phyloP scores from a whole-genome alignment of 1,139 yeast species.

The Diutina sp. region DNA sequence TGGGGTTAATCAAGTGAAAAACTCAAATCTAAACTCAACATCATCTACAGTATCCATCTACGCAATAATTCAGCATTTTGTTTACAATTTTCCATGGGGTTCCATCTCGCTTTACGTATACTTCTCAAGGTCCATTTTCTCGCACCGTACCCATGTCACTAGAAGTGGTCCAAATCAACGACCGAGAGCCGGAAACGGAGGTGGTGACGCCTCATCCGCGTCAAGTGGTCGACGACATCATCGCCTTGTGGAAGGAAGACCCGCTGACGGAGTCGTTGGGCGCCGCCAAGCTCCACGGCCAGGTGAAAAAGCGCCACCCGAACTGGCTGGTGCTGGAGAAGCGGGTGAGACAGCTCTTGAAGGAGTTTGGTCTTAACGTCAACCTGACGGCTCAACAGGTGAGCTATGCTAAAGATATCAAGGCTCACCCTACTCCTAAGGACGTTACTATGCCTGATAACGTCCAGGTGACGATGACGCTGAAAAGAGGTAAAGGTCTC shows the following conservation, averaged over 20 bases:
- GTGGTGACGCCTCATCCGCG: not conserved
- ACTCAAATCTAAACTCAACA: too few species aligned
- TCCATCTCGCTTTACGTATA: not conserved
- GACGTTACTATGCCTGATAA: slow-evolving; percentile 34
- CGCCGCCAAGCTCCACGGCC: slow-evolving; percentile 36
- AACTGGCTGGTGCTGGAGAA: slow-evolving; percentile 55
- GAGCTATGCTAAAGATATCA: slow-evolving; percentile 41
- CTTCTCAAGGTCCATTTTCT: not conserved
- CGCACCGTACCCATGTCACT: not conserved
- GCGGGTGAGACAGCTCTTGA: slow-evolving; percentile 39
- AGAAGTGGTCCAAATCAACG: not conserved
- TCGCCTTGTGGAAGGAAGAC: slow-evolving; percentile 56
- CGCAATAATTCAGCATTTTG: too few species aligned
- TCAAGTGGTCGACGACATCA: slow-evolving; percentile 49
- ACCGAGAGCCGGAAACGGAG: not conserved
- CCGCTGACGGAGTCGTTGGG: slow-evolving; percentile 51
- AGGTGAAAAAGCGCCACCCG: slow-evolving; percentile 38
- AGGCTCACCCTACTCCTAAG: slow-evolving; percentile 37
- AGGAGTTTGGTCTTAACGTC: slow-evolving; percentile 36
- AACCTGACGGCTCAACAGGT: slow-evolving; percentile 18
- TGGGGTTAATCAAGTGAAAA: too few species aligned
- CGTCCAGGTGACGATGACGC: slow-evolving; percentile 29
- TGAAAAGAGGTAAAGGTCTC: slow-evolving; percentile 37
- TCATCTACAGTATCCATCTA: too few species aligned
- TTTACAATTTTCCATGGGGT: too few species aligned